Percentiles rank a stretch among this genome's conserved stretches.
Conservation (phyloP, 768 basidiomycete species). For the Termitomyces sp. region DNA sequence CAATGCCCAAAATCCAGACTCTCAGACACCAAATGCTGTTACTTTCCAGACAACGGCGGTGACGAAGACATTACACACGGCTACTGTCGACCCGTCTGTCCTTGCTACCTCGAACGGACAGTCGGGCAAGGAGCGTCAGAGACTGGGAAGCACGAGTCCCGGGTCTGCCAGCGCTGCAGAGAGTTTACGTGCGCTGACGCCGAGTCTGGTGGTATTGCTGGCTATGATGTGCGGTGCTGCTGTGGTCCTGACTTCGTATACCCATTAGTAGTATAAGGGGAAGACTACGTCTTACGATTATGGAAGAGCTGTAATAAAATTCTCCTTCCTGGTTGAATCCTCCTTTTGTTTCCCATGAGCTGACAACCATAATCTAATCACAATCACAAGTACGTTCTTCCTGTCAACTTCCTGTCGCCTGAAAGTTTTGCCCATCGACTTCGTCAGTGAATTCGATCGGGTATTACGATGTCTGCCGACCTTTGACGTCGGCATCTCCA, state of each 20-base stretch:
- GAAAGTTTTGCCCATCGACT: background rate
- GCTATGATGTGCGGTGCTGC: background rate
- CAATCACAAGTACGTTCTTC: background rate
- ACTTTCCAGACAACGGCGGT: conserved; percentile 56
- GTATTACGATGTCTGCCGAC: background rate
- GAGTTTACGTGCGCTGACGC: conserved; percentile 6
- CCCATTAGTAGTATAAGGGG: background rate
- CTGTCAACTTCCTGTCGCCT: background rate
- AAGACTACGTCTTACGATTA: background rate
- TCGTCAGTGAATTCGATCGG: background rate
- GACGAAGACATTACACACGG: conserved; percentile 48
- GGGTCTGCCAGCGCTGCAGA: conserved; percentile 17
- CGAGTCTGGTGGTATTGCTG: background rate
- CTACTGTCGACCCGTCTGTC: conserved; percentile 44
- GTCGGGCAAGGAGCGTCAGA: conserved; percentile 19
- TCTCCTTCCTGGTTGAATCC: background rate
- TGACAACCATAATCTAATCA: background rate
- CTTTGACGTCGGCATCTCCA: background rate
- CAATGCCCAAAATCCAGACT: conserved; percentile 23
- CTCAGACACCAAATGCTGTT: conserved; percentile 20
- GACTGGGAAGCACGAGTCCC: conserved; percentile 26
- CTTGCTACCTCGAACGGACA: conserved; percentile 51
- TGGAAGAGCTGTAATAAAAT: background rate
- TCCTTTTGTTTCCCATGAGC: background rate
- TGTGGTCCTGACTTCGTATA: conserved; percentile 1